Evolutionary conservation across 768 basidiomycete species (phyloP), one percentile per base, ranked within the genome.

Genomic region (Daedaleopsis sinensis): DNA sequence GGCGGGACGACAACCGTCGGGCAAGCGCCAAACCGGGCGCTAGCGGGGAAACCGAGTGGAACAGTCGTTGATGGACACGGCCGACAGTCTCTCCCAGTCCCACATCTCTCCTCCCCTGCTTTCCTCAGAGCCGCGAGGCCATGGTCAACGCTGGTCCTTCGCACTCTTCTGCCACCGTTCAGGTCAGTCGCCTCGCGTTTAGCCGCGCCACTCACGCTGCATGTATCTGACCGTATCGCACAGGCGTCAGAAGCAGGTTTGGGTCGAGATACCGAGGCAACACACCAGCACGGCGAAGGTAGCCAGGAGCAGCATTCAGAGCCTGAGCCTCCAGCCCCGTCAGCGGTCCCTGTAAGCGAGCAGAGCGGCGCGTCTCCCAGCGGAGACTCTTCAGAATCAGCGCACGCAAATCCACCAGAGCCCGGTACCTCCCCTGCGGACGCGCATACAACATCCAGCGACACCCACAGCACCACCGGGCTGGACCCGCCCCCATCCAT

Each of bases 401-500:
- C 55, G 37, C 48, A 50, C n/a, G 4, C 50, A 21, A 54, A 47
- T 38, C 50, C 55, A 47, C 23, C 60, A 48, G 60, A 61, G 18
- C 36, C 35, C 43, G 51, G 43, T 27, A 55, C 55, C 36, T 55
- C 50, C n/a, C 42, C 58, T 35, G 52, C 62, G 50, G 58, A 64
- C 54, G 54, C 54, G 37, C 62, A 56, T 52, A 50, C 62, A 18
- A 21, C 38, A 53, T 44, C 53, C 11, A 56, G 42, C 54, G 62
- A 64, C 19, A 52, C 62, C 43, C 62, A 61, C 46, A 58, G 59
- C 48, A 50, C 23, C 50, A 48, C 52, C 53, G 64, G 57, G 56
- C 64, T 57, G 64, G 64, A 61, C 59, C 64, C 59, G 53, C 56
- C 55, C 46, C 53, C 64, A 39, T 51, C 59, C 24, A 50, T 52